A percentile compares a stretch with the other conserved stretches of the same genome.
These are phyloP conservation scores for Colletotrichum musae DNA, from an alignment of 2,329 filamentous ascomycete genomes.

Conservation along the genomic window DNA sequence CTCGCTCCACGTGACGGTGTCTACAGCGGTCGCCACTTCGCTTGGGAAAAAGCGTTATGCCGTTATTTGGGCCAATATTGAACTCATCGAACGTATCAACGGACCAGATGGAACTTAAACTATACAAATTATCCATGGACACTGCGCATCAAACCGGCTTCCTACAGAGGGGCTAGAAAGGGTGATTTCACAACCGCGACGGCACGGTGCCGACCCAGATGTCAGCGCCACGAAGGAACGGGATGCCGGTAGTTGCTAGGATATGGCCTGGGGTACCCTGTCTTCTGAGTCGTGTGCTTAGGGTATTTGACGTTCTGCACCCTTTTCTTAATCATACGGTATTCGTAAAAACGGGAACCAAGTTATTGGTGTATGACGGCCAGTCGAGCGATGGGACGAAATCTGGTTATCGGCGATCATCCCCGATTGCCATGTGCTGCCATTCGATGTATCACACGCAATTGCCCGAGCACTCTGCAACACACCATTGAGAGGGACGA, in stretches of 20 bases:
- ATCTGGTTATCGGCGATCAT: constrained; percentile 18
- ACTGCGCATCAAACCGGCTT: constrained; percentile 6
- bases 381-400: constrained; percentile 14
- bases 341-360: no score
- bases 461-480: not conserved
- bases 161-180: not conserved
- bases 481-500: not conserved
- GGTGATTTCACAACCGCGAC: not conserved
- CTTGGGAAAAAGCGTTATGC: no score
- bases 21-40: no score
- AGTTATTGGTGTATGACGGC: no score
- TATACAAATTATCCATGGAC: not conserved
- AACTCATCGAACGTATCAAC: not conserved
- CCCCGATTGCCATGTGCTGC: constrained; percentile 17
- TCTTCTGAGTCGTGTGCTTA: constrained; percentile 1
- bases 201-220: constrained; percentile 31
- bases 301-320: constrained; percentile 1
- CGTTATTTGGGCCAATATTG: not conserved
- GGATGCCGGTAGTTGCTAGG: not conserved
- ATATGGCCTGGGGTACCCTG: constrained; percentile 19
- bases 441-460: constrained; percentile 1
- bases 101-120: not conserved
- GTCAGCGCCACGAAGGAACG: not conserved
- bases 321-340: constrained; percentile 3
- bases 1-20: no score